A percentile compares a stretch with the other conserved stretches of the same genome.
Conservation (phyloP, 192 early-diverging fungal genomes). For the Kappamyces sp. region DNA sequence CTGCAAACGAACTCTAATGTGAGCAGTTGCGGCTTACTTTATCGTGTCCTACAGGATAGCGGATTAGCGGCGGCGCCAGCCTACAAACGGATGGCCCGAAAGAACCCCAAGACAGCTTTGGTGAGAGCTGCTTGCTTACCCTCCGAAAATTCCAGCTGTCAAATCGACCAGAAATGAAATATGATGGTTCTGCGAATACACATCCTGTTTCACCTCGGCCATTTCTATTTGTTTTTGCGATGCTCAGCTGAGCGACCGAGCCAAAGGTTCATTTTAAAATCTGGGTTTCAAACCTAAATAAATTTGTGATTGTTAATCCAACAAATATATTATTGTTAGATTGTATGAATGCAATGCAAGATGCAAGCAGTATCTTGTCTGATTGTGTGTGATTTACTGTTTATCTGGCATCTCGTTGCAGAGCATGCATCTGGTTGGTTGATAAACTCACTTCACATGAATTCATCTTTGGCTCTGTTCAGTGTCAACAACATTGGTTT, state of each 20-base stretch:
- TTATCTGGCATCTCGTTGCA: too few species aligned
- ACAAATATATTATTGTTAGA: background rate
- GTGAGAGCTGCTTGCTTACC: slow-evolving; percentile 2
- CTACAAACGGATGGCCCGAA: slow-evolving; percentile 48
- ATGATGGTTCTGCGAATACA: slow-evolving; percentile 27
- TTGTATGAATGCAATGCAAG: background rate
- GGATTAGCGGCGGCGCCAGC: slow-evolving; percentile 1
- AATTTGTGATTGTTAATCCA: too few species aligned
- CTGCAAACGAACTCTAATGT: slow-evolving; percentile 34
- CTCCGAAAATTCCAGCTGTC: slow-evolving; percentile 31
- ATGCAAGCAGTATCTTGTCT: too few species aligned
- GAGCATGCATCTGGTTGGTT: too few species aligned
- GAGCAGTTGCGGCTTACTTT: slow-evolving; percentile 24
- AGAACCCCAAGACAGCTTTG: slow-evolving; percentile 37
- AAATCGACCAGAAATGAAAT: slow-evolving; percentile 22
- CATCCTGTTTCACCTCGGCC: slow-evolving; percentile 27
- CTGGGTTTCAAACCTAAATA: too few species aligned
- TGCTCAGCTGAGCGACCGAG: too few species aligned
- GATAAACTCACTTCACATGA: too few species aligned
- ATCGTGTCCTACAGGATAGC: slow-evolving; percentile 36
- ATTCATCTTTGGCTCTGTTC: too few species aligned
- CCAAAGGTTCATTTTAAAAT: too few species aligned
- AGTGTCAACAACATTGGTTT: too few species aligned
- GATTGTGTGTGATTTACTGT: too few species aligned
- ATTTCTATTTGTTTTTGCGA: slow-evolving; percentile 20